phyloP scores from a whole-genome alignment of 2,329 filamentous ascomycete genomes.

The Fusarium sp. region DNA sequence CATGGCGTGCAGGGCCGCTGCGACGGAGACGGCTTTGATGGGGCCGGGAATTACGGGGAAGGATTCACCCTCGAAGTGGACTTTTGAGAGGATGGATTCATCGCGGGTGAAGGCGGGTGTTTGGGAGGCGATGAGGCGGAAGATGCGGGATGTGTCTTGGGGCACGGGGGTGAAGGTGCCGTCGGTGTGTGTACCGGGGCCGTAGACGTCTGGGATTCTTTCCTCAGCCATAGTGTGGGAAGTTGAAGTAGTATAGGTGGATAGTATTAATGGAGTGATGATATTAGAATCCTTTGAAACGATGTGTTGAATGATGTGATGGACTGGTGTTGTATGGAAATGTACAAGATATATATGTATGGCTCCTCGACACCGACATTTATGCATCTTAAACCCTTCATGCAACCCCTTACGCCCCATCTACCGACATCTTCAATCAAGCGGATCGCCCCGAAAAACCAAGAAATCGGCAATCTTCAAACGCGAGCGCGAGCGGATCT shows the following conservation, averaged over 20 bases:
- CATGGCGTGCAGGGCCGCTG: slow-evolving; percentile 17
- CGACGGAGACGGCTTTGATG: slow-evolving; percentile 21
- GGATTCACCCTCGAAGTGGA: neutral
- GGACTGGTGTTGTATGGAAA: too few relatives aligned
- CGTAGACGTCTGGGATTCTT: slow-evolving; percentile 9
- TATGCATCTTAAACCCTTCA: neutral
- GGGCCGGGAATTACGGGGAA: slow-evolving; percentile 19
- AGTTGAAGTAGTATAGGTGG: neutral
- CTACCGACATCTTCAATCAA: neutral
- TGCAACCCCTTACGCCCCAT: neutral
- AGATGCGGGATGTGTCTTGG: slow-evolving; percentile 14
- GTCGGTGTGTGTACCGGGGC: slow-evolving; percentile 14
- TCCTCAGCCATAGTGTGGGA: slow-evolving; percentile 13
- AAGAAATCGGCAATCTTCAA: neutral
- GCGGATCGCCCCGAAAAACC: neutral
- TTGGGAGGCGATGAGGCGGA: slow-evolving; percentile 15
- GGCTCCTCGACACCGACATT: too few relatives aligned
- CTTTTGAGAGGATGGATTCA: slow-evolving; percentile 15
- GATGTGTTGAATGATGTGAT: too few relatives aligned
- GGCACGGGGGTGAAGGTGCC: slow-evolving; percentile 5
- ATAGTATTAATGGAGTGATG: neutral
- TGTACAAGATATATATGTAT: too few relatives aligned
- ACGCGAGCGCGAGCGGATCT: slow-evolving; percentile 21
- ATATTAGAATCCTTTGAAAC: too few relatives aligned
- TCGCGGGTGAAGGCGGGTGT: slow-evolving; percentile 14